phyloP scores from a whole-genome alignment of 345 rosid genomes.

The Reutealis trisperma region DNA sequence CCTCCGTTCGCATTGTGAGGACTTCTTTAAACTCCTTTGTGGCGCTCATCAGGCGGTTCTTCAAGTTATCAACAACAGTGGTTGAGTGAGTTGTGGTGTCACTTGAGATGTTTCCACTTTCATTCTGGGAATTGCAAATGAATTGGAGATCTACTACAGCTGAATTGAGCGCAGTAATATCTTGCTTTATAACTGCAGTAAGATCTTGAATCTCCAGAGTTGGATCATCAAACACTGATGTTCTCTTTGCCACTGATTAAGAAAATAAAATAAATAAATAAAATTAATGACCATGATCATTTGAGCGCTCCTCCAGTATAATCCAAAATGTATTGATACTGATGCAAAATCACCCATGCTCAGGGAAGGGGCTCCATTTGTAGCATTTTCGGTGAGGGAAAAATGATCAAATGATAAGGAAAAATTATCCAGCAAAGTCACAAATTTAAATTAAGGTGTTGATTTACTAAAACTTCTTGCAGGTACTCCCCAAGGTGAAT shows the following conservation, averaged over 20 bases:
- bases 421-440: not conserved
- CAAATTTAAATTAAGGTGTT: not conserved
- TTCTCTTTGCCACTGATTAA: conserved; percentile 71
- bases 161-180: conserved; percentile 73
- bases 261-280: not conserved
- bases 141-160: conserved; percentile 78
- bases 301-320: not conserved
- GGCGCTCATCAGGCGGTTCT: conserved; percentile 75
- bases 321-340: not conserved
- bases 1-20: conserved; percentile 87
- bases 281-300: not conserved
- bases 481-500: not conserved
- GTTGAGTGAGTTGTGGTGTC: conserved; percentile 72
- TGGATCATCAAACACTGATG: conserved; percentile 89
- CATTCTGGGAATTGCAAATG: conserved; percentile 60
- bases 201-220: conserved; percentile 80
- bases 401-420: not conserved
- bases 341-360: too few relatives aligned
- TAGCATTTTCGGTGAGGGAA: not conserved
- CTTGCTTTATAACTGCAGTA: conserved; percentile 76
- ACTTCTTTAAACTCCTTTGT: conserved; percentile 88
- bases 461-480: not conserved
- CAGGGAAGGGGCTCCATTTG: not conserved
- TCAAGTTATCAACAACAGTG: conserved; percentile 74
- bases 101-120: conserved; percentile 55